Conservation (phyloP, 73 alveolate species). For the Paramecium bursaria region DNA sequence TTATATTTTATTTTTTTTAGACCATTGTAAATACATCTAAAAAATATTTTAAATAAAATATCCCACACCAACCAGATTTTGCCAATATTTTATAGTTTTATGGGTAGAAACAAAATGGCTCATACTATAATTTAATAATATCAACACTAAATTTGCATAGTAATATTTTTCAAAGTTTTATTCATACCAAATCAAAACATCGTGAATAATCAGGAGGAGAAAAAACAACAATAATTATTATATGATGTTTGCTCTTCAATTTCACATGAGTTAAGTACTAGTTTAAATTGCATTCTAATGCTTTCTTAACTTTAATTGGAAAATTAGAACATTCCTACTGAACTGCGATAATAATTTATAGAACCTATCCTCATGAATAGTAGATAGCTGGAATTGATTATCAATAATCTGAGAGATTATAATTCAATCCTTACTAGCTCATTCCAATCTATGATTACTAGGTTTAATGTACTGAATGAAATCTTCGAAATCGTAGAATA, state of each 20-base stretch:
- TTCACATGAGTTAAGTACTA: slow-evolving; percentile 49
- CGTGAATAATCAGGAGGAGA: too few relatives aligned
- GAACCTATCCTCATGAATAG: slow-evolving; percentile 40
- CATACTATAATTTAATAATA: too few relatives aligned
- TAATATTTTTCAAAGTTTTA: too few relatives aligned
- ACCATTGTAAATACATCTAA: too few relatives aligned
- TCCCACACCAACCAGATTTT: too few relatives aligned
- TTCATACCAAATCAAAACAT: too few relatives aligned
- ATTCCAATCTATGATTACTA: slow-evolving; percentile 4
- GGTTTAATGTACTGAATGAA: neutral
- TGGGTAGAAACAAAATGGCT: too few relatives aligned
- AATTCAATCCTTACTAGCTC: neutral
- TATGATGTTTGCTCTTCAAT: slow-evolving; percentile 26
- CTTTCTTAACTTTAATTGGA: neutral
- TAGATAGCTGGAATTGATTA: slow-evolving; percentile 8
- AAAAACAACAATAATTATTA: too few relatives aligned
- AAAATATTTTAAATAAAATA: too few relatives aligned
- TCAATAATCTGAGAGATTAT: slow-evolving; percentile 32
- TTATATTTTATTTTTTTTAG: too few relatives aligned
- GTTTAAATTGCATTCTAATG: slow-evolving; percentile 8
- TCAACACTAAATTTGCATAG: too few relatives aligned
- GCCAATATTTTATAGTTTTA: too few relatives aligned
- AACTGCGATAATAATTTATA: neutral
- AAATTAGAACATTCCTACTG: neutral
- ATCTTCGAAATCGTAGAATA: neutral